These are phyloP conservation scores for Trichoderma aggressivum DNA, from an alignment of 2,329 filamentous ascomycete genomes.

Conservation along the genomic window DNA sequence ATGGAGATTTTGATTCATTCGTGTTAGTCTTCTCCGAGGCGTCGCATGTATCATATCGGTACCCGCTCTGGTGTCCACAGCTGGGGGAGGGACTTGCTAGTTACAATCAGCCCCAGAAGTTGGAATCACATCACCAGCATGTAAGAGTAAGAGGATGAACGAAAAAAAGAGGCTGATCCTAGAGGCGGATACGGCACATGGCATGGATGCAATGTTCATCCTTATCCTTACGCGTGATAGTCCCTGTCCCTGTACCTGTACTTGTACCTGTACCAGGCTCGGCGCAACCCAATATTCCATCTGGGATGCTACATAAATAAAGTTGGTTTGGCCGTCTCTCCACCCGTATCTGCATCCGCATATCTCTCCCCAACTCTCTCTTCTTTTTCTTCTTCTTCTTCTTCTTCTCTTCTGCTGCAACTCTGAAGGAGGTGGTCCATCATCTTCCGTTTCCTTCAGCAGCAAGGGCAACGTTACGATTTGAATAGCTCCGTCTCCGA, in stretches of 20 bases:
- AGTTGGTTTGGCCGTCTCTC: conserved; percentile 9
- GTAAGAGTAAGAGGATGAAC: neutral
- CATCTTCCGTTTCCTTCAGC: neutral
- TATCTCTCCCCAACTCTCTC: neutral
- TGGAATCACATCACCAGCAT: neutral
- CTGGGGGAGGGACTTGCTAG: neutral
- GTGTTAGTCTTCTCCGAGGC: neutral
- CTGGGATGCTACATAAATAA: conserved; percentile 16
- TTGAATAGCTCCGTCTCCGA: neutral
- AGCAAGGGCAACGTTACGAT: neutral
- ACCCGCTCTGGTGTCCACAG: neutral
- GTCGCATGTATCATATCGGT: neutral
- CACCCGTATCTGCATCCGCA: conserved; percentile 6
- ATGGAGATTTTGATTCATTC: neutral
- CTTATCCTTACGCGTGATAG: neutral
- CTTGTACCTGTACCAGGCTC: neutral
- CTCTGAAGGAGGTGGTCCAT: neutral
- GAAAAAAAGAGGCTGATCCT: neutral
- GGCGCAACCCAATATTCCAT: conserved; percentile 8
- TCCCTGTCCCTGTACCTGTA: neutral
- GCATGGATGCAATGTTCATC: conserved; percentile 8
- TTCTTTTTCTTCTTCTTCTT: neutral
- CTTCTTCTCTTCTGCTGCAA: neutral
- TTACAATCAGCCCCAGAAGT: neutral
- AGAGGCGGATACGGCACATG: conserved; percentile 5